Base-by-base conservation (phyloP, 805 yeast genomes). In the Sugiyamaella qingdaonensis region DNA sequence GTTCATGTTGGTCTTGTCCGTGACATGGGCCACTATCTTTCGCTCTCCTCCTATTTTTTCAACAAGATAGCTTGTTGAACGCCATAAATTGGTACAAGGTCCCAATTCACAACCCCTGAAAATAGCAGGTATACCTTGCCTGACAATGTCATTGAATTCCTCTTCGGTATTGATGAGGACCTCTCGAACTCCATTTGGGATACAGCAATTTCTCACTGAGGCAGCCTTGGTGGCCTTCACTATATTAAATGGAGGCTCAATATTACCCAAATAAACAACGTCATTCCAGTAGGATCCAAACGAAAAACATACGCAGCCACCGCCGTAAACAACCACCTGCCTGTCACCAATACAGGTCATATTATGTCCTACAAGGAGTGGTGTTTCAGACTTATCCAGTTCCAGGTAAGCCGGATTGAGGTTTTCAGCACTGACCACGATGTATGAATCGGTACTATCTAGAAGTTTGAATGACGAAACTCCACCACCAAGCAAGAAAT, bases 301-400 rank as follows among this genome's bases (percentile, higher is more conserved):
- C 0, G 91, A 85, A 58, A 84, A 87, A 63, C 95, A 87, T 1
- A 86, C 88, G 0, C 86, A 91, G 2, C 95, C 95, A 2, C 95
- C 92, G 8, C 84, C 86, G 42, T 80, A 57, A 2, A 67, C 44
- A 18, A 68, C 50, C 5, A 65, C 18, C 14, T 43, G 14, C 4
- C 43, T 21, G 11, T 43, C 39, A 4, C 58, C 57, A 5, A 65
- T 35, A 2, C 65, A 62, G 10, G 70, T 64, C 21, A 78, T 51
- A 34, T 76, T 78, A 56, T 77, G 78, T 1, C 90, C 90, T 9
- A 81, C 75, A 9, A 84, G 67, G 52, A 84, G 69, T 1, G 81
- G 78, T 1, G 69, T 61, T 0, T 66, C 55, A 14, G 62, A 49
- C 31, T 29, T 35, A 10, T 48, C 55, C 8, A 54, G 42, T 13